Conservation (phyloP, 257 asterid genomes). For the Perilla frutescens region DNA sequence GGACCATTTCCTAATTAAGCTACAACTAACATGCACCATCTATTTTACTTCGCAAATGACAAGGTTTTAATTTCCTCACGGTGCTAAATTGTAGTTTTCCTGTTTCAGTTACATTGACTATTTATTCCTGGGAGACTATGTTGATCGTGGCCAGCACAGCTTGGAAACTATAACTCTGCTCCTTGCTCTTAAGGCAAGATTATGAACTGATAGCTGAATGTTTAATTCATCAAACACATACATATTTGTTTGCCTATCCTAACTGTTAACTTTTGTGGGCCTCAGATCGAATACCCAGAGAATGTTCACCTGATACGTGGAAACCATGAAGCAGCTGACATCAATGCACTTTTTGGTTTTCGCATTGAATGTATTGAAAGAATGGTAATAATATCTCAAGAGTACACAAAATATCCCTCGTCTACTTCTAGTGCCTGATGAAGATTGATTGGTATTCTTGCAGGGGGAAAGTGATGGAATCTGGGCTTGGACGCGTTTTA, state of each 20-base stretch:
- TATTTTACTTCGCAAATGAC: constrained; percentile 20
- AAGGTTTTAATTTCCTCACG: constrained; percentile 12
- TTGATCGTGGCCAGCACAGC: constrained; percentile 99
- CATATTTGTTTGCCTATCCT: background rate
- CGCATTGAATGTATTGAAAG: constrained; percentile 99
- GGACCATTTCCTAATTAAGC: background rate
- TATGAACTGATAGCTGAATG: constrained; percentile 12
- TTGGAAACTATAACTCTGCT: constrained; percentile 98
- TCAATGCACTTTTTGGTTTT: constrained; percentile 97
- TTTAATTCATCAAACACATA: background rate
- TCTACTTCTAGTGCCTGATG: constrained; percentile 35
- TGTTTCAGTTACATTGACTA: constrained; percentile 93
- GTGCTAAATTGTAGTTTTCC: constrained; percentile 25
- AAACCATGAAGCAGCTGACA: constrained; percentile 99
- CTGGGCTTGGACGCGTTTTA: constrained; percentile 99
- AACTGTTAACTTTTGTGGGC: constrained; percentile 35
- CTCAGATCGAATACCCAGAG: constrained; percentile 94
- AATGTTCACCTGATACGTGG: constrained; percentile 97
- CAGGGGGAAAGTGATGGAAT: constrained; percentile 99
- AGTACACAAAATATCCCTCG: background rate
- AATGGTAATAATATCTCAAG: constrained; percentile 68
- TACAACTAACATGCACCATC: background rate
- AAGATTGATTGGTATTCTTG: constrained; percentile 36
- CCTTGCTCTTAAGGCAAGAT: constrained; percentile 90
- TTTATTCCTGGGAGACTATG: constrained; percentile 97